Conservation (phyloP, 2,329 filamentous ascomycete species). For the Beauveria asiatica region DNA sequence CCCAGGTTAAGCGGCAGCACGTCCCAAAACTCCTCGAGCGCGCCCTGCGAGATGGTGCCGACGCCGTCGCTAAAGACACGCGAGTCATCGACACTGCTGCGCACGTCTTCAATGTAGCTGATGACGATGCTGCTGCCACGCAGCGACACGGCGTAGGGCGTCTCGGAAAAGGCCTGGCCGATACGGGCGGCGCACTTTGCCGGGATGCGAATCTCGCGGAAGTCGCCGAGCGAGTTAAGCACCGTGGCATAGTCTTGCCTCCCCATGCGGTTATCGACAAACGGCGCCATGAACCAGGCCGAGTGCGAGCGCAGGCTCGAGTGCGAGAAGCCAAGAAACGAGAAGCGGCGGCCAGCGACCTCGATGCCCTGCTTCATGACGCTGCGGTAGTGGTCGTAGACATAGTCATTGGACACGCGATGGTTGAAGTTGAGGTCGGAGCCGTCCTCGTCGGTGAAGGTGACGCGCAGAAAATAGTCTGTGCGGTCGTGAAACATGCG, state of each 20-base stretch:
- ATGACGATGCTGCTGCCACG: constrained; percentile 26
- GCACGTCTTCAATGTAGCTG: constrained; percentile 40
- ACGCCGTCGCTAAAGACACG: constrained; percentile 73
- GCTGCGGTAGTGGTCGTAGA: constrained; percentile 52
- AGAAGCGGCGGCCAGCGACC: constrained; percentile 54
- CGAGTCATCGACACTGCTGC: constrained; percentile 31
- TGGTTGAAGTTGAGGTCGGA: constrained; percentile 52
- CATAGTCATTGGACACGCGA: constrained; percentile 32
- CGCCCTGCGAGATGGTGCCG: constrained; percentile 57
- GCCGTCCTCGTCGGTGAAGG: constrained; percentile 67
- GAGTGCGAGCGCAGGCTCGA: constrained; percentile 66
- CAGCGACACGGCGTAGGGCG: constrained; percentile 52
- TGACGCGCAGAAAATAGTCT: constrained; percentile 60
- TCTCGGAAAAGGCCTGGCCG: constrained; percentile 67
- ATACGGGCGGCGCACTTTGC: constrained; percentile 52
- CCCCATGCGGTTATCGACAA: constrained; percentile 26
- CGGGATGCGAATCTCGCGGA: constrained; percentile 40
- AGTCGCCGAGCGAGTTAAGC: constrained; percentile 41
- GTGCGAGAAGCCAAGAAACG: constrained; percentile 71
- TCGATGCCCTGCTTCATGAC: constrained; percentile 51
- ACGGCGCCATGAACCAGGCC: constrained; percentile 53
- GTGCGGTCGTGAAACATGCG: constrained; percentile 53
- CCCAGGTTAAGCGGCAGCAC: constrained; percentile 37
- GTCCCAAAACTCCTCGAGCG: constrained; percentile 53
- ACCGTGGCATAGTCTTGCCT: constrained; percentile 33